phyloP scores from a whole-genome alignment of 2,329 filamentous ascomycete genomes.

The Xylaria sp. region DNA sequence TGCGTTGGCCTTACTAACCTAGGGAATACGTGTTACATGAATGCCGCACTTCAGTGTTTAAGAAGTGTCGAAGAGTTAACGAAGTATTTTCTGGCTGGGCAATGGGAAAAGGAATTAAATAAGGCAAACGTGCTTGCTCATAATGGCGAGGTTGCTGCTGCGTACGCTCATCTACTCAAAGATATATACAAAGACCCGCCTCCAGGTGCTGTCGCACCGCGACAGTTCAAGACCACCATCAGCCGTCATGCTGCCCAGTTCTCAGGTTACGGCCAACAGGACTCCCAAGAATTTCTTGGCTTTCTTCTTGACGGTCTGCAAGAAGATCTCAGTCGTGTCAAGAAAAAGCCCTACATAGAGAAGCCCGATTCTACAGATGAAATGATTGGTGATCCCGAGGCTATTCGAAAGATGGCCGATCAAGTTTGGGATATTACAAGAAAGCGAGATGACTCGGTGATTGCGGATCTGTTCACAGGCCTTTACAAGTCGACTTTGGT shows the following conservation, averaged over 20 bases:
- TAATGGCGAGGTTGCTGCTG: slow-evolving; percentile 84
- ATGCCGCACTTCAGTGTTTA: slow-evolving; percentile 94
- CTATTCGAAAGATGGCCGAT: slow-evolving; percentile 85
- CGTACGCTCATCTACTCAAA: slow-evolving; percentile 80
- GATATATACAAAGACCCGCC: slow-evolving; percentile 80
- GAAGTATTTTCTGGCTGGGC: slow-evolving; percentile 83
- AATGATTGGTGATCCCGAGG: slow-evolving; percentile 84
- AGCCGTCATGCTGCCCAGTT: slow-evolving; percentile 86
- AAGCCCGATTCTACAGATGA: slow-evolving; percentile 98
- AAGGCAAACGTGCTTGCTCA: slow-evolving; percentile 85
- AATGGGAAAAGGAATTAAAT: slow-evolving; percentile 85
- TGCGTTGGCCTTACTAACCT: slow-evolving; percentile 88
- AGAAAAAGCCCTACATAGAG: slow-evolving; percentile 96
- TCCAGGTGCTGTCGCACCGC: slow-evolving; percentile 77
- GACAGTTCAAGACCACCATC: slow-evolving; percentile 83
- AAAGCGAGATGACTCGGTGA: slow-evolving; percentile 91
- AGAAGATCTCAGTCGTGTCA: slow-evolving; percentile 92
- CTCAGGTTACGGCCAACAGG: slow-evolving; percentile 94
- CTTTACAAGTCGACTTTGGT: slow-evolving; percentile 98
- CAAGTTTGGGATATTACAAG: slow-evolving; percentile 93
- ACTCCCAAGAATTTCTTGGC: slow-evolving; percentile 95
- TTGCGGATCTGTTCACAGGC: slow-evolving; percentile 94
- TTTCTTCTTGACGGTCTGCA: slow-evolving; percentile 95
- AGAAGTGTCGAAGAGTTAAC: slow-evolving; percentile 93
- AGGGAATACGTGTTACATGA: slow-evolving; percentile 99